Base-by-base conservation (phyloP, 208 protist genomes). In the Wallacemonas rigidus region DNA sequence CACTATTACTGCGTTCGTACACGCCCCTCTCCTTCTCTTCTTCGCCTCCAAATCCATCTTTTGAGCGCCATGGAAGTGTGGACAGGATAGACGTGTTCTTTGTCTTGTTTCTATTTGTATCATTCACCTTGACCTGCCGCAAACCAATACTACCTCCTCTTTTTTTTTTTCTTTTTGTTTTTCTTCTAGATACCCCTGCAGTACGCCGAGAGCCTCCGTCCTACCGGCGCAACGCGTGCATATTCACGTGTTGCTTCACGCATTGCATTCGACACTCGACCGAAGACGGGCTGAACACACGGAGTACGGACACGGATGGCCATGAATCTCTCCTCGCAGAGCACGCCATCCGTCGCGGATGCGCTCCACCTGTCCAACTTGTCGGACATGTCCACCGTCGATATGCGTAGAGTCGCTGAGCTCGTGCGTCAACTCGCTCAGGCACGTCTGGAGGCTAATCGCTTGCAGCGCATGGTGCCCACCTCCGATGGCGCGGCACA, bases 371-470 rank as follows among this genome's bases (percentile, higher is more conserved):
- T 63, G 12, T 63, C 57, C 9, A 44, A 44, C 57, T 6, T 63
- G 11, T 4, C 39, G 9, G 57, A 63, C 39, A 44, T 63, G 57
- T 63, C 57, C 7, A 63, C 57, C 3, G 76, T 82, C 38, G 78
- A 78, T 38, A 73, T 79, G 38, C 81, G 76, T 11, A 78, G 84
- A 40, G 84, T 94, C 15, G 89, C 86, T 2, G 83, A 86, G 57
- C 78, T 94, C 40, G 86, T 92, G 36, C 79, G 85, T 2, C 84
- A 91, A 75, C 81, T 94, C 3, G 89, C 89, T 8, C 85, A 90
- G 76, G 65, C 87, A 6, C 85, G 82, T 45, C 72, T 75, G 56
- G 79, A 84, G 43, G 75, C 82, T 4, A 77, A 77, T 14, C 80
- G 73, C 45, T 67, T 92, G 40, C 70, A 88, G 45, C 35, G 39